These are phyloP conservation scores for Amylostereum areolatum DNA, from an alignment of 1,284 basidiomycete species.

Conservation along the genomic window DNA sequence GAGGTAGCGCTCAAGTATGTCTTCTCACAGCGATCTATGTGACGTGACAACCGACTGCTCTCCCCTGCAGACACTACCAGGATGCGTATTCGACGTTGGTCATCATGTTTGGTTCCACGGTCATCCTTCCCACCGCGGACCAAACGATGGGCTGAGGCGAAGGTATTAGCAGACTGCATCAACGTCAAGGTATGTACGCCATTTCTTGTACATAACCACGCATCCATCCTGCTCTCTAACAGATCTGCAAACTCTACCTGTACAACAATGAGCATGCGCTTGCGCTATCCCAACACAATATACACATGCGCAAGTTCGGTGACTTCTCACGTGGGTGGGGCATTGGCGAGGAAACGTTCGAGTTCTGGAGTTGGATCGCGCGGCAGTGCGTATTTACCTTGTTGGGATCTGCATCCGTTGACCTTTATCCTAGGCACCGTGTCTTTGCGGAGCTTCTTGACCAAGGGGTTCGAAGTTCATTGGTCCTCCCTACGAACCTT, in stretches of 20 bases:
- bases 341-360: slow-evolving; percentile 94
- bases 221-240: slow-evolving; percentile 5
- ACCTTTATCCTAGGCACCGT: slow-evolving; percentile 53
- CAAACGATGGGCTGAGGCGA: slow-evolving; percentile 97
- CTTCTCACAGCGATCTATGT: slow-evolving; percentile 15
- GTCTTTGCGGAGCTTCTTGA: slow-evolving; percentile 86
- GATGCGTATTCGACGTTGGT: slow-evolving; percentile 80
- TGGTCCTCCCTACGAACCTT: slow-evolving; percentile 58
- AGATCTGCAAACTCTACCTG: slow-evolving; percentile 85
- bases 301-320: slow-evolving; percentile 80
- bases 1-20: slow-evolving; percentile 81
- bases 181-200: slow-evolving; percentile 67
- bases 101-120: slow-evolving; percentile 84
- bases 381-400: slow-evolving; percentile 61
- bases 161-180: slow-evolving; percentile 90
- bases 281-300: slow-evolving; percentile 75
- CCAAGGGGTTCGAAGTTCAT: slow-evolving; percentile 63
- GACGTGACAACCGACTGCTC: slow-evolving; percentile 3
- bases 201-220: background rate
- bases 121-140: slow-evolving; percentile 85
- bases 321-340: slow-evolving; percentile 92
- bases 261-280: slow-evolving; percentile 82
- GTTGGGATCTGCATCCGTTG: background rate
- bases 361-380: slow-evolving; percentile 96
- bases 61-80: slow-evolving; percentile 72